A percentile compares a stretch with the other conserved stretches of the same genome.
Evolutionary conservation across 768 basidiomycete genomes (phyloP).

Genomic region (Lactarius akahatsu): DNA sequence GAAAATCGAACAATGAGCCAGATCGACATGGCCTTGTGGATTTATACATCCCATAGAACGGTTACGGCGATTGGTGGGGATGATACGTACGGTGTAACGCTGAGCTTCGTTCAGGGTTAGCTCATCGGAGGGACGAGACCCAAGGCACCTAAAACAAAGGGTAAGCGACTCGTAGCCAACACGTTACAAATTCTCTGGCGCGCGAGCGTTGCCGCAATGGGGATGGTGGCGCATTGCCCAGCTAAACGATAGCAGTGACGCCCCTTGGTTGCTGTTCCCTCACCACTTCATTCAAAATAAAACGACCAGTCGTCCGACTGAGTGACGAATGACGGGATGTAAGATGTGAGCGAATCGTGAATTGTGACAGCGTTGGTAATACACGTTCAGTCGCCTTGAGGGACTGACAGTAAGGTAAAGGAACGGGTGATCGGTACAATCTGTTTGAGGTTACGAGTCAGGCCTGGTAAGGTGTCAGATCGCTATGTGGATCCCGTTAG

Average conservation of each 20-base stretch:
- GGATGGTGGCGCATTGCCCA: background rate
- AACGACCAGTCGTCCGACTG: background rate
- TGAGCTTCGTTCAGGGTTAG: background rate
- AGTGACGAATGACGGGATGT: background rate
- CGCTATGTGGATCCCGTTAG: slow-evolving; percentile 9
- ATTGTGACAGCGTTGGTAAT: background rate
- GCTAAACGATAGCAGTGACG: background rate
- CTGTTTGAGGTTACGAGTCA: background rate
- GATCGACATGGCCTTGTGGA: background rate
- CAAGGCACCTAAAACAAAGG: background rate
- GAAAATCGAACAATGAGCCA: background rate
- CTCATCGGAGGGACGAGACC: too few species aligned
- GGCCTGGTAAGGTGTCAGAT: background rate
- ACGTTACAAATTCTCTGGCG: background rate
- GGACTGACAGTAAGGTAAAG: background rate
- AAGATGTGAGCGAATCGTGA: background rate
- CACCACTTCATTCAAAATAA: slow-evolving; percentile 3
- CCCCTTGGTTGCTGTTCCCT: background rate
- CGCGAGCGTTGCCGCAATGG: background rate
- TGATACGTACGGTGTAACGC: slow-evolving; percentile 2
- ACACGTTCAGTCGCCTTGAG: slow-evolving; percentile 9
- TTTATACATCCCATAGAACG: slow-evolving; percentile 7
- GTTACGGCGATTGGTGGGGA: background rate
- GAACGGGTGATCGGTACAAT: background rate
- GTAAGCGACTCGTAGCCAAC: background rate